Percentiles rank a stretch among this genome's conserved stretches.
Conservation (phyloP, 73 alveolate genomes). For the Paramecium tetraurelia region DNA sequence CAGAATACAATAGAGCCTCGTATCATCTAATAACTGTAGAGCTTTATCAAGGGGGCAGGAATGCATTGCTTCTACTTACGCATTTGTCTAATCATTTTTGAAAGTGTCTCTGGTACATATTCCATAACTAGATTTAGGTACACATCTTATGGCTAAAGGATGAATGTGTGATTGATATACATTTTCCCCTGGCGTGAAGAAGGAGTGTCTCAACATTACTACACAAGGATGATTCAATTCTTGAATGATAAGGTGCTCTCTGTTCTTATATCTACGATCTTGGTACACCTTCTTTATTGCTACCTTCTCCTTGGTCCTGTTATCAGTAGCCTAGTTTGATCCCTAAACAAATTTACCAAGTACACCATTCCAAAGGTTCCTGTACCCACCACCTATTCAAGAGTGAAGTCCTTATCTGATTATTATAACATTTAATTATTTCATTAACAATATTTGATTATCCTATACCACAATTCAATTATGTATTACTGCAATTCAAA, state of each 20-base stretch:
- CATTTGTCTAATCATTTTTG: conserved; percentile 72
- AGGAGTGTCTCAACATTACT: conserved; percentile 76
- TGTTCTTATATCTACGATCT: conserved; percentile 86
- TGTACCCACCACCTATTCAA: conserved; percentile 75
- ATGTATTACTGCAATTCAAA: background rate
- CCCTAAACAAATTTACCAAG: conserved; percentile 35
- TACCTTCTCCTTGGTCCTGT: conserved; percentile 79
- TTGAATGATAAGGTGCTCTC: conserved; percentile 86
- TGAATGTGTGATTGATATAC: background rate
- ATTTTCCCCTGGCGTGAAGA: conserved; percentile 83
- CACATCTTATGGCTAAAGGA: conserved; percentile 71
- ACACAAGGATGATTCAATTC: conserved; percentile 87
- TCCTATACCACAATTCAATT: background rate
- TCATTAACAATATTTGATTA: background rate
- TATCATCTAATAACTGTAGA: conserved; percentile 87
- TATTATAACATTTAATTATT: background rate
- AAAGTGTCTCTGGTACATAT: conserved; percentile 86
- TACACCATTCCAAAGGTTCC: conserved; percentile 95
- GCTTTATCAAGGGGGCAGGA: conserved; percentile 76
- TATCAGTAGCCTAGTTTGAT: conserved; percentile 67
- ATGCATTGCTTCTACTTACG: conserved; percentile 72
- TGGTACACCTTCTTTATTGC: conserved; percentile 84
- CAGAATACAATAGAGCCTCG: conserved; percentile 80
- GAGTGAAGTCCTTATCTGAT: conserved; percentile 13
- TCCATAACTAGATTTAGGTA: conserved; percentile 90